These are phyloP conservation scores for Bretschneidera sinensis DNA, from an alignment of 345 rosid genomes.

Conservation along the genomic window DNA sequence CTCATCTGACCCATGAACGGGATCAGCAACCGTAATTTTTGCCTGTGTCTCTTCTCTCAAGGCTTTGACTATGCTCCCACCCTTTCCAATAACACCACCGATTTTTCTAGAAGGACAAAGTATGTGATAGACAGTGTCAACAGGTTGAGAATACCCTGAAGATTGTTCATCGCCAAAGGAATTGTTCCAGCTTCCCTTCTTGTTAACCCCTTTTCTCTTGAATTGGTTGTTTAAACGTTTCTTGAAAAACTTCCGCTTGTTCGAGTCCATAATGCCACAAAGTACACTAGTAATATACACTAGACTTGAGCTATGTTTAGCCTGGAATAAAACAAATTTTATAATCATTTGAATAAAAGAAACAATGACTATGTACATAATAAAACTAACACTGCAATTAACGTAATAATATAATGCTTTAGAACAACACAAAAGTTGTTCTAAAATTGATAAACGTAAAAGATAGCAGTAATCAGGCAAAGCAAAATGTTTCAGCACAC, in stretches of 20 bases:
- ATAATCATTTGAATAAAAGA: background rate
- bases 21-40: constrained; percentile 46
- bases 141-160: constrained; percentile 26
- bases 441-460: no score
- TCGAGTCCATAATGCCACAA: constrained; percentile 34
- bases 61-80: constrained; percentile 44
- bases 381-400: background rate
- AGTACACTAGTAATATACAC: constrained; percentile 1
- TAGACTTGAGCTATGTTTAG: background rate
- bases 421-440: no score
- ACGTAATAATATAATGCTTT: no score
- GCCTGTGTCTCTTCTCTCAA: constrained; percentile 51
- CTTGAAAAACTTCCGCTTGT: constrained; percentile 38
- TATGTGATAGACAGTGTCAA: constrained; percentile 49
- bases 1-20: constrained; percentile 58
- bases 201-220: constrained; percentile 34
- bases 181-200: constrained; percentile 32
- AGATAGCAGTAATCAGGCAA: no score
- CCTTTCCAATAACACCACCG: constrained; percentile 60
- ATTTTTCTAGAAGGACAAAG: constrained; percentile 58
- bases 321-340: background rate
- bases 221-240: constrained; percentile 33
- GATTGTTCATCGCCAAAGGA: constrained; percentile 25
- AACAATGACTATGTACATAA: background rate
- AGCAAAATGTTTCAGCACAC: no score